Conservation (phyloP, 352 stramenopile species). For the Pilasporangium apinafurcum region DNA sequence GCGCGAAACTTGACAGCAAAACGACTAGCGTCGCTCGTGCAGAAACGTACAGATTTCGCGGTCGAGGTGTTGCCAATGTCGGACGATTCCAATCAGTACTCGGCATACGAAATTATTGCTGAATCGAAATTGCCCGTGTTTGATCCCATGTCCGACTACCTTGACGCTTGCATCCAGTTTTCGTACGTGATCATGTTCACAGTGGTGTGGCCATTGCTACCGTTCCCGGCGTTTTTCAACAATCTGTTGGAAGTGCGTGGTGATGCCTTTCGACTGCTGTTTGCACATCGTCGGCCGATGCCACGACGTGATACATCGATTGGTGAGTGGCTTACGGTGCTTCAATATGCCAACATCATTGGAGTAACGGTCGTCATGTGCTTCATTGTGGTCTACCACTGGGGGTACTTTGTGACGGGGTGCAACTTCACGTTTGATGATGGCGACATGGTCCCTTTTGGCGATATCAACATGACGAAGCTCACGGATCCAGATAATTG, state of each 20-base stretch:
- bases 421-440: conserved; percentile 74
- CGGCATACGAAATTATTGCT: conserved; percentile 79
- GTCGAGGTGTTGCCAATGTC: conserved; percentile 64
- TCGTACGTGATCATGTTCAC: conserved; percentile 90
- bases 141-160: conserved; percentile 80
- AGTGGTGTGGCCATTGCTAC: conserved; percentile 83
- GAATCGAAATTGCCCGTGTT: conserved; percentile 81
- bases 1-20: conserved; percentile 52
- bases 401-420: conserved; percentile 62
- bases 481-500: conserved; percentile 27
- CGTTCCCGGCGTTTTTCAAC: conserved; percentile 82
- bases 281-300: conserved; percentile 76
- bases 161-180: conserved; percentile 87
- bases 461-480: conserved; percentile 29
- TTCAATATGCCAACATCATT: conserved; percentile 84
- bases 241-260: conserved; percentile 84
- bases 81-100: conserved; percentile 84
- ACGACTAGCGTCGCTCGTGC: conserved; percentile 55
- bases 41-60: conserved; percentile 59
- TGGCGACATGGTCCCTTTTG: conserved; percentile 75
- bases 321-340: conserved; percentile 77
- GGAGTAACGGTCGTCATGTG: conserved; percentile 74
- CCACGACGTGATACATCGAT: conserved; percentile 77
- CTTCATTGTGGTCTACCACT: conserved; percentile 83
- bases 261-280: conserved; percentile 77